Conservation (phyloP, 2,329 filamentous ascomycete species). For the Madurella mycetomatis region DNA sequence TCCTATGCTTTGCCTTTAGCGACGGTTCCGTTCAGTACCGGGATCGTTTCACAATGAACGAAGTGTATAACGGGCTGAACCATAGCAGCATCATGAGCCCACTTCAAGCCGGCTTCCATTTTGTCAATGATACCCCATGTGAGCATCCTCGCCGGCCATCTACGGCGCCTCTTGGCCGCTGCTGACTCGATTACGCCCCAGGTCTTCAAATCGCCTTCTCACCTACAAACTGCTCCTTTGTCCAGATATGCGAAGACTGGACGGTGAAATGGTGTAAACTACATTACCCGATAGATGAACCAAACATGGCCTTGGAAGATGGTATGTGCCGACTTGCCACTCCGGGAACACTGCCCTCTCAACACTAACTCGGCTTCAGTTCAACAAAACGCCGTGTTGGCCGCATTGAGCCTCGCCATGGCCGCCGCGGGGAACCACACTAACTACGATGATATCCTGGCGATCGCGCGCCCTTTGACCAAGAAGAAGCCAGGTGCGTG, state of each 20-base stretch:
- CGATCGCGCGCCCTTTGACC: slow-evolving; percentile 54
- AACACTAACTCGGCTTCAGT: slow-evolving; percentile 33
- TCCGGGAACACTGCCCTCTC: background rate
- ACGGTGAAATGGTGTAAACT: slow-evolving; percentile 56
- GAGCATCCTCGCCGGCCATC: slow-evolving; percentile 26
- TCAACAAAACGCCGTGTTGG: slow-evolving; percentile 55
- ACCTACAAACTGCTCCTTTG: slow-evolving; percentile 55
- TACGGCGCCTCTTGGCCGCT: slow-evolving; percentile 13
- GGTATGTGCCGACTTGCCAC: slow-evolving; percentile 34
- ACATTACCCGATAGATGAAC: slow-evolving; percentile 45
- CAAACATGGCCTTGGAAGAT: slow-evolving; percentile 45
- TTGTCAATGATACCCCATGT: slow-evolving; percentile 62
- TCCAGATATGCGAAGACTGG: slow-evolving; percentile 55
- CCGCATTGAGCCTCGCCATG: slow-evolving; percentile 53
- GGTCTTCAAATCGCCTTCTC: slow-evolving; percentile 59
- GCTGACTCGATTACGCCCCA: slow-evolving; percentile 25
- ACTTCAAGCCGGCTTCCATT: slow-evolving; percentile 73
- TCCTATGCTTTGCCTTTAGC: slow-evolving; percentile 68
- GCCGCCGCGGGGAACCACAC: slow-evolving; percentile 43
- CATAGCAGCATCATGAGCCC: slow-evolving; percentile 63
- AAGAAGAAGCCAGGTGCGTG: slow-evolving; percentile 33
- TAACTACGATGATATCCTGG: slow-evolving; percentile 68
- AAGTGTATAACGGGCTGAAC: slow-evolving; percentile 61
- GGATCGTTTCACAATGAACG: slow-evolving; percentile 67
- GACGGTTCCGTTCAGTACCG: slow-evolving; percentile 80